Conservation (phyloP, 2,329 filamentous ascomycete genomes). For the Sarocladium strictum region DNA sequence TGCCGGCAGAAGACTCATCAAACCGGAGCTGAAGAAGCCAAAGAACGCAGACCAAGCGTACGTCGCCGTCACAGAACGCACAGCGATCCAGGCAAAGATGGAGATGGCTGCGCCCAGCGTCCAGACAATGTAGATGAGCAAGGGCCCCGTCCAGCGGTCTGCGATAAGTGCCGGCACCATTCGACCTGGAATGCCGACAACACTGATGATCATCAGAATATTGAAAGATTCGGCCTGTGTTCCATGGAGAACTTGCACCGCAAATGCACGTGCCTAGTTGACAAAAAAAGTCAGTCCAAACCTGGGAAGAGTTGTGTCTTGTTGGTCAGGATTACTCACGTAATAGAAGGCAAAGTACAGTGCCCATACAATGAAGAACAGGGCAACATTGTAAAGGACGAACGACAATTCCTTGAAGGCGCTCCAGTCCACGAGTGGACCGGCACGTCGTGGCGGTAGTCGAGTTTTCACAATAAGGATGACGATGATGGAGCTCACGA, state of each 20-base stretch:
- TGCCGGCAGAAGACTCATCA: constrained; percentile 63
- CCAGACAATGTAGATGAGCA: constrained; percentile 49
- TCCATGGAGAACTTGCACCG: constrained; percentile 36
- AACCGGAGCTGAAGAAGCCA: constrained; percentile 56
- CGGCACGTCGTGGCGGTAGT: constrained; percentile 40
- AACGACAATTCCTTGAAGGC: constrained; percentile 40
- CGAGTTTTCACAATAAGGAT: constrained; percentile 39
- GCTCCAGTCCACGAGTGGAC: constrained; percentile 42
- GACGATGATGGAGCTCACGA: constrained; percentile 35
- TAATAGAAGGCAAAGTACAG: constrained; percentile 46
- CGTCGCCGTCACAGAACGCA: constrained; percentile 23
- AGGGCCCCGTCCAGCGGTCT: constrained; percentile 45
- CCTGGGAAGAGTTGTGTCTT: neutral
- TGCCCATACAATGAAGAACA: constrained; percentile 39
- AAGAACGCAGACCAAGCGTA: constrained; percentile 60
- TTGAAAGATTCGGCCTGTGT: constrained; percentile 47
- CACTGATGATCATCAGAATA: constrained; percentile 55
- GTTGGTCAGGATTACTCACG: constrained; percentile 14
- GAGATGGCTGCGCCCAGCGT: constrained; percentile 39
- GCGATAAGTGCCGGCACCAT: constrained; percentile 49
- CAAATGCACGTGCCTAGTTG: constrained; percentile 30
- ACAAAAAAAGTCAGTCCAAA: fast-evolving
- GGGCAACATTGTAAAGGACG: constrained; percentile 15
- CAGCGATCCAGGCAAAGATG: constrained; percentile 48
- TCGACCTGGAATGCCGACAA: constrained; percentile 49